phyloP scores from a whole-genome alignment of 164 flowering plant genomes.

The Piper betle region DNA sequence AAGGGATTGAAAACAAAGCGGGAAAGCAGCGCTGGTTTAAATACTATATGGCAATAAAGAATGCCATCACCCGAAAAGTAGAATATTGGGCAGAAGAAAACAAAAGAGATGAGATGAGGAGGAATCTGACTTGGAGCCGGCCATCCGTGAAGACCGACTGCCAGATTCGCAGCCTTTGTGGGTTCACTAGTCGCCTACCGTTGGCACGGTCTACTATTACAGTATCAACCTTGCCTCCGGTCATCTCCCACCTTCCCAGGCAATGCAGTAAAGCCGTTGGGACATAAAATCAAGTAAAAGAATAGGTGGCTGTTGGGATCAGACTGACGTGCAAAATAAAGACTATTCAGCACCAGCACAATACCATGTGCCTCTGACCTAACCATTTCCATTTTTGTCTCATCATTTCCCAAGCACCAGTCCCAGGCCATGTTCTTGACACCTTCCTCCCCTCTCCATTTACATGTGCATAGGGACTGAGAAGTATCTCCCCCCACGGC shows the following conservation, averaged over 20 bases:
- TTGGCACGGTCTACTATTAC: neutral
- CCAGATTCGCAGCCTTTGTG: neutral
- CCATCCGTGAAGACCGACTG: constrained; percentile 3
- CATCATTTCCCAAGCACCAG: constrained; percentile 1
- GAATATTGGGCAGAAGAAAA: neutral
- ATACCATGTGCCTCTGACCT: constrained; percentile 1
- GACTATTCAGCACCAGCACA: constrained; percentile 4
- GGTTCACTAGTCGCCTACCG: neutral
- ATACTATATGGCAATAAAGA: neutral
- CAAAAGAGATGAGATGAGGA: neutral
- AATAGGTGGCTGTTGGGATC: neutral
- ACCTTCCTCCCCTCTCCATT: neutral
- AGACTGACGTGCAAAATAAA: constrained; percentile 4
- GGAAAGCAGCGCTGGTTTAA: too few species aligned
- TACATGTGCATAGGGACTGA: neutral
- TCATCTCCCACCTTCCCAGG: neutral
- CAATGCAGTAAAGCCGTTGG: neutral
- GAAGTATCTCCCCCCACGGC: neutral
- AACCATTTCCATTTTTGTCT: neutral
- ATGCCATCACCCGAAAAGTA: constrained; percentile 1
- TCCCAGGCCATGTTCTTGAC: neutral
- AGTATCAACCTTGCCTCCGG: neutral
- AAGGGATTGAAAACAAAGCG: too few species aligned
- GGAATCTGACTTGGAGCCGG: constrained; percentile 2
- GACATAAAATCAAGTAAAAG: neutral